Conservation (phyloP, 1,284 basidiomycete species). For the Schizophyllum commune region DNA sequence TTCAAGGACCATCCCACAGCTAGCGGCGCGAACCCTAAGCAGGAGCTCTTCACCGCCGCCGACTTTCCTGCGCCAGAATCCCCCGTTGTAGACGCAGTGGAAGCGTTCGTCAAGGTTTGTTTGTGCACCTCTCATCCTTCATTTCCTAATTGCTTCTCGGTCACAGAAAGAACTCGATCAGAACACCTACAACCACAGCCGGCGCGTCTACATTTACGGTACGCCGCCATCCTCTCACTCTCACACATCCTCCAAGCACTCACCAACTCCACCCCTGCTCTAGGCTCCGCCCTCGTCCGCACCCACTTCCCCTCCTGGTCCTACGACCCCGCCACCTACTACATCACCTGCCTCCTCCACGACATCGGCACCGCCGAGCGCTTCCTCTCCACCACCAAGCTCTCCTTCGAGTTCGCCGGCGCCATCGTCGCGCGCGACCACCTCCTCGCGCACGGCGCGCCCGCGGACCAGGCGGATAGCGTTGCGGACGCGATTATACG, state of each 20-base stretch:
- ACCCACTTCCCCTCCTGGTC: constrained; percentile 10
- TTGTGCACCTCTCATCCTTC: not conserved
- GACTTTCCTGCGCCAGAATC: constrained; percentile 41
- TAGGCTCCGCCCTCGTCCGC: constrained; percentile 7
- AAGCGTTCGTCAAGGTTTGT: constrained; percentile 33
- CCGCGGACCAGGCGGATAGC: constrained; percentile 46
- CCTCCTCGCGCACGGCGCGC: constrained; percentile 35
- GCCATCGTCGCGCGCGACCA: constrained; percentile 46
- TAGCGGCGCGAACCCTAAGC: constrained; percentile 35
- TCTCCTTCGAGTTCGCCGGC: constrained; percentile 56
- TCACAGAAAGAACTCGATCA: constrained; percentile 35
- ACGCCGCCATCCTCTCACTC: not conserved
- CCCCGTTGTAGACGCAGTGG: constrained; percentile 31
- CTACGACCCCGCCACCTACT: constrained; percentile 9
- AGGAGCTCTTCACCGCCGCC: constrained; percentile 31
- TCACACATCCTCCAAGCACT: not conserved
- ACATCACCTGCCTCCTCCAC: constrained; percentile 9
- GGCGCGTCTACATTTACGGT: constrained; percentile 9
- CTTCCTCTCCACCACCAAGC: constrained; percentile 42
- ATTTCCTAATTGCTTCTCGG: not conserved
- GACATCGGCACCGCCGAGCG: constrained; percentile 18
- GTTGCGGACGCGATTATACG: constrained; percentile 51
- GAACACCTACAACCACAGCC: constrained; percentile 7
- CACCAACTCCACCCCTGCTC: not conserved
- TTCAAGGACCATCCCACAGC: constrained; percentile 43